Base-by-base conservation (phyloP, 2,329 filamentous ascomycete species). In the Phoma sp. region DNA sequence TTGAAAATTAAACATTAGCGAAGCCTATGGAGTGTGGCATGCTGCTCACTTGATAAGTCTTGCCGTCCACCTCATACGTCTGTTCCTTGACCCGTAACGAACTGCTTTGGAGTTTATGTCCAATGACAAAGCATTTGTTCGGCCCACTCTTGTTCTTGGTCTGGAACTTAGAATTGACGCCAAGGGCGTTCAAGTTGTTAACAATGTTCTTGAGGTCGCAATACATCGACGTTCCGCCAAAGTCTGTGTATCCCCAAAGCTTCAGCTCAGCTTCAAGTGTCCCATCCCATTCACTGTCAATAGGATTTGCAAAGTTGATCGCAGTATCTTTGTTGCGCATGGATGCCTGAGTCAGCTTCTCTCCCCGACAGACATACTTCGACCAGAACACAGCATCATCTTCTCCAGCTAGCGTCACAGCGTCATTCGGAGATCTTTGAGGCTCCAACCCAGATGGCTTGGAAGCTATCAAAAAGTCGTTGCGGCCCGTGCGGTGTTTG, bases 231-330 rank as follows among this genome's bases (percentile, higher is more conserved):
- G n/a, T n/a, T n/a, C n/a, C n/a, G n/a, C n/a, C n/a, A n/a, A n/a
- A n/a, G n/a, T 47, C 43, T 4, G 12, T 21, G 20, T 47, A 47
- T 11, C 43, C 43, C 43, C 43, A 47, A 17, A 23, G 15, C 17
- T 23, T 15, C 6, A 47, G 34, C 12, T 38, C 34, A 7, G 25
- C 26, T 15, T 32, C 26, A 26, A 47, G 20, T 2, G 12, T 39
- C 12, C 43, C 26, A 7, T 39, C 28, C 43, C 43, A 47, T 11
- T 9, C 17, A 12, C 32, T 47, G 6, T 47, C 34, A 10, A 47
- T 17, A 5, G 43, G 43, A 4, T 21, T 21, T 23, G 14, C 25
- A 11, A 38, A 30, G 12, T 30, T 2, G 10, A 21, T 9, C 4
- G 43, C 34, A 7, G 23, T 37, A 3, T 30, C 26, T 21, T 32